Percentiles rank a stretch among this genome's conserved stretches.
These are phyloP conservation scores for Pholiota microspora DNA, from an alignment of 768 basidiomycete genomes.

Conservation along the genomic window DNA sequence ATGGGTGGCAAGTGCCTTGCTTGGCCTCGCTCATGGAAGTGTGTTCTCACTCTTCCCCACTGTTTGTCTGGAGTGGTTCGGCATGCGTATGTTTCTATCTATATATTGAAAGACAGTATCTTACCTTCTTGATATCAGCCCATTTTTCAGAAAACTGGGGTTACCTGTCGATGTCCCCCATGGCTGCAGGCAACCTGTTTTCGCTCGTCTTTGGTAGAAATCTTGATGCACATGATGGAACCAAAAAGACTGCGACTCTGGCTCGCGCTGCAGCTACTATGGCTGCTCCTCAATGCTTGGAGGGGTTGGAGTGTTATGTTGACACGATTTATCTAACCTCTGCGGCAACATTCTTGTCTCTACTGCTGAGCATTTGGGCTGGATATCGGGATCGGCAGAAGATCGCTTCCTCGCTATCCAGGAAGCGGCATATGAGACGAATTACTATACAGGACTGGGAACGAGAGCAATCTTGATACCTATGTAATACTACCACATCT, in stretches of 20 bases:
- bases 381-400: conserved; percentile 45
- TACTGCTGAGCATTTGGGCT: conserved; percentile 50
- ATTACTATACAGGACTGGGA: conserved; percentile 1
- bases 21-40: conserved; percentile 73
- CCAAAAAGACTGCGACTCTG: no score
- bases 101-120: not conserved
- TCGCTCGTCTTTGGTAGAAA: conserved; percentile 82
- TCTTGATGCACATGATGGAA: conserved; percentile 65
- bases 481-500: not conserved
- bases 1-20: conserved; percentile 54
- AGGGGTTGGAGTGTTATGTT: conserved; percentile 60
- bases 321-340: conserved; percentile 54
- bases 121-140: conserved; percentile 25
- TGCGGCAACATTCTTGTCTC: conserved; percentile 41
- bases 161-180: conserved; percentile 67
- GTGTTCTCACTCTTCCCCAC: conserved; percentile 72
- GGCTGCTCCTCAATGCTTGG: conserved; percentile 43
- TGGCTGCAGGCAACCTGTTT: conserved; percentile 80
- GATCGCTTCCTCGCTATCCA: conserved; percentile 16
- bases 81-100: conserved; percentile 56
- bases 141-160: conserved; percentile 86
- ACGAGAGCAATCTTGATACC: not conserved
- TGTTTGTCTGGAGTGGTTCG: conserved; percentile 88
- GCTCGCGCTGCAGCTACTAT: not conserved
- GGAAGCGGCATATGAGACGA: not conserved